These are phyloP conservation scores for Globisporangium spinosum DNA, from an alignment of 352 stramenopile genomes.

Conservation along the genomic window DNA sequence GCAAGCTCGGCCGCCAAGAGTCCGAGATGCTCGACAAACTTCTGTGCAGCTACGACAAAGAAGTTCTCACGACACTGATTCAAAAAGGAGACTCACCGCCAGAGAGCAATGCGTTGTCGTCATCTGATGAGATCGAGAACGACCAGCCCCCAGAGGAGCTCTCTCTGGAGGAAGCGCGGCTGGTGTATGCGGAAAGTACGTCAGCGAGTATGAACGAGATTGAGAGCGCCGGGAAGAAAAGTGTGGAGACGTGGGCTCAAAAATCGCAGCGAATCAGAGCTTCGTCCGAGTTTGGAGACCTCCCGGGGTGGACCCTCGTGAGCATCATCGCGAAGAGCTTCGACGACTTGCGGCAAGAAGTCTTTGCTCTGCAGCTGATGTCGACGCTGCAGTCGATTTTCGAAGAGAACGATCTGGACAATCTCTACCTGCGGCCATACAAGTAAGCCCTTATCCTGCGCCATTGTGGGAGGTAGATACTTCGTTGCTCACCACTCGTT, in stretches of 20 bases:
- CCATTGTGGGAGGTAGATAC: background rate
- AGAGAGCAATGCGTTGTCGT: background rate
- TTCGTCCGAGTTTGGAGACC: conserved; percentile 19
- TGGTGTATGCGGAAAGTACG: conserved; percentile 31
- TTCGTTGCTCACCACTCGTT: background rate
- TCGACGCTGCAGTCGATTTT: conserved; percentile 28
- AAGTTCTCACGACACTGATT: background rate
- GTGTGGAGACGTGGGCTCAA: conserved; percentile 18
- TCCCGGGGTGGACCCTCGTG: conserved; percentile 32
- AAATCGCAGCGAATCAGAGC: conserved; percentile 21
- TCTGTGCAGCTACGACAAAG: conserved; percentile 24
- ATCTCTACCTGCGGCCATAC: conserved; percentile 34
- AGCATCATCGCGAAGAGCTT: conserved; percentile 43
- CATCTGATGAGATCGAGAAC: conserved; percentile 14
- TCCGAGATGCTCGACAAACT: conserved; percentile 31
- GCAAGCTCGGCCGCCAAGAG: conserved; percentile 21
- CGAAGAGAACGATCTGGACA: conserved; percentile 23
- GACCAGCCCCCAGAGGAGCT: conserved; percentile 19
- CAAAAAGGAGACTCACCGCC: background rate
- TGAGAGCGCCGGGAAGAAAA: background rate
- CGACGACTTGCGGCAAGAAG: conserved; percentile 37
- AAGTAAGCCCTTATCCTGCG: conserved; percentile 15
- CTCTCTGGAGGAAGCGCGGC: conserved; percentile 25
- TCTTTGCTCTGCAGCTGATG: conserved; percentile 40
- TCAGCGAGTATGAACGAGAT: conserved; percentile 9